Base-by-base conservation (phyloP, 805 yeast species). In the Wickerhamiella musiphila region DNA sequence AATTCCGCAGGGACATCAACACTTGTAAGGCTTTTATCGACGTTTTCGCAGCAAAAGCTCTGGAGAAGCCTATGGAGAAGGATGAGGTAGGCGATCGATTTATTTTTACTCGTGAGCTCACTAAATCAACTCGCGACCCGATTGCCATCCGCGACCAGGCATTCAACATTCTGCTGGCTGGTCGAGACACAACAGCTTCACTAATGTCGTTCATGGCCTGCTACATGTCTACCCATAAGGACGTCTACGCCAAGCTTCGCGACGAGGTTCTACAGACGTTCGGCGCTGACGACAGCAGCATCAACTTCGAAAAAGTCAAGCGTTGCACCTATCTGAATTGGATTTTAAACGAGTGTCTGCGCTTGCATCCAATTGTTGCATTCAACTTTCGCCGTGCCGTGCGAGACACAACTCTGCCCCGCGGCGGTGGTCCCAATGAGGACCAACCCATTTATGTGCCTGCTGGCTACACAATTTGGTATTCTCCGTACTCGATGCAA, bases 131-230 rank as follows among this genome's bases (percentile, higher is more conserved):
- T n/a, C 54, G 60, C 34, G 62, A 67, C 41, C 63, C 66, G 14
- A 48, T 37, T 34, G 55, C 57, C 12, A 59, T 66, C 37, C 54
- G 70, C 32, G 68, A 64, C 44, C 71, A 67, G 48, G 52, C 63
- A 25, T 52, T 66, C 46, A 66, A 64, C 43, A 60, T 67, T 35
- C 53, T 66, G 35, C 47, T 66, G 13, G 73, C 73, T 13, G 71
- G 70, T 18, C 56, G 73, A 43, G 72, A 67, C 43, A 66, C 72
- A 27, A 66, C 73, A 9, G 71, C 72, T 6, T 61, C 64, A 4
- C 49, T 63, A 21, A 56, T 66, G 34, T 56, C 67, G 11, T 63
- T 58, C 45, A 44, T 58, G 15, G 51, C 64, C 29, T 63, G 50
- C 39, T 63, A 64, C 43, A 53, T 66, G 32, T 59, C 66, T 7